A percentile compares a stretch with the other conserved stretches of the same genome.
phyloP scores from a whole-genome alignment of 129 eudicot species.

The Flaveria brownii region DNA sequence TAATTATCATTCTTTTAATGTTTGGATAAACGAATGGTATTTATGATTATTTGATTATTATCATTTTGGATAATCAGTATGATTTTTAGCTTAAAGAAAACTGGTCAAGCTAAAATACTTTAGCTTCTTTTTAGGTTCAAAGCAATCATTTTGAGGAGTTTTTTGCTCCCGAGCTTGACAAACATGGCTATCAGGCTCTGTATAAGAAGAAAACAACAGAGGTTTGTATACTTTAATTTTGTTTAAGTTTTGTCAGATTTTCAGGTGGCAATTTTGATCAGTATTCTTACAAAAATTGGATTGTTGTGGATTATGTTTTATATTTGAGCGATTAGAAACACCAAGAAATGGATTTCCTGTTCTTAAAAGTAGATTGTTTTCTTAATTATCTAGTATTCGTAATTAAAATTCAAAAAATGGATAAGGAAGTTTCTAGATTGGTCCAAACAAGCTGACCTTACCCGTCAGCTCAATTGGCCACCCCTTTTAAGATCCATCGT shows the following conservation, averaged over 20 bases:
- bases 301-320: not conserved
- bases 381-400: not conserved
- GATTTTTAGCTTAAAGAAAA: too few species aligned
- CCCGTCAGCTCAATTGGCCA: not conserved
- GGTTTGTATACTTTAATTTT: slow-evolving; percentile 36
- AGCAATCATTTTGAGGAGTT: slow-evolving; percentile 87
- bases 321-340: not conserved
- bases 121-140: slow-evolving; percentile 67
- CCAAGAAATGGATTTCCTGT: too few species aligned
- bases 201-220: slow-evolving; percentile 83
- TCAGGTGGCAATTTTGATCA: not conserved
- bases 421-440: not conserved
- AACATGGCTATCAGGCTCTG: slow-evolving; percentile 91
- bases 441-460: not conserved
- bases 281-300: not conserved
- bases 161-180: slow-evolving; percentile 92
- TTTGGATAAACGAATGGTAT: not conserved
- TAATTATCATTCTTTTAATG: not conserved
- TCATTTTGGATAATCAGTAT: too few species aligned
- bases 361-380: not conserved
- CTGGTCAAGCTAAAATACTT: not conserved
- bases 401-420: not conserved
- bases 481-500: not conserved
- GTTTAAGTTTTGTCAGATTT: not conserved
- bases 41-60: not conserved